Percentiles rank a stretch among this genome's conserved stretches.
These are phyloP conservation scores for Byssochlamys sp. DNA, from an alignment of 2,329 filamentous ascomycete species.

Conservation along the genomic window DNA sequence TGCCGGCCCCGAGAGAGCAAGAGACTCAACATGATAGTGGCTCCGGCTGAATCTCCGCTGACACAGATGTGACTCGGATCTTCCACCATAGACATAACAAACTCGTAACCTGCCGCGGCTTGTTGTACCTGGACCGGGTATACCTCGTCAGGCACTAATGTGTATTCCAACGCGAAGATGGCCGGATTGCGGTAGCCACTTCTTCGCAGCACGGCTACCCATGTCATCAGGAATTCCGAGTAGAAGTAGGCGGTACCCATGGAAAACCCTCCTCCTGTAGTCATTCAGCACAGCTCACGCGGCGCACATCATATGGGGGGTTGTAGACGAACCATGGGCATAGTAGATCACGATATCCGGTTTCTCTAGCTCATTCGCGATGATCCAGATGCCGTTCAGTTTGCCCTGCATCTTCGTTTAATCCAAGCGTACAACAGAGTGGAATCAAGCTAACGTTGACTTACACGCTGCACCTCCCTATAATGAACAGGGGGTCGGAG, in stretches of 20 bases:
- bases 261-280: slow-evolving; percentile 63
- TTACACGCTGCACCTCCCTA: slow-evolving; percentile 48
- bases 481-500: slow-evolving; percentile 54
- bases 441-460: slow-evolving; percentile 5
- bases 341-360: slow-evolving; percentile 77
- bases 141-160: slow-evolving; percentile 60
- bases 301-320: background rate
- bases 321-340: slow-evolving; percentile 53
- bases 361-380: slow-evolving; percentile 47
- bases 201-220: slow-evolving; percentile 55
- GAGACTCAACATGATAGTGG: slow-evolving; percentile 61
- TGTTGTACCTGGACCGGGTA: slow-evolving; percentile 67
- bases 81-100: slow-evolving; percentile 48
- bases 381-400: slow-evolving; percentile 62
- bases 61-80: slow-evolving; percentile 58
- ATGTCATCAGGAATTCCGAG: slow-evolving; percentile 68
- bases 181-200: slow-evolving; percentile 65
- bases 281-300: slow-evolving; percentile 8
- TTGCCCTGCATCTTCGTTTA: slow-evolving; percentile 23
- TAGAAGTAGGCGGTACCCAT: slow-evolving; percentile 80
- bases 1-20: slow-evolving; percentile 52
- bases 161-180: slow-evolving; percentile 74
- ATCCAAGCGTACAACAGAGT: background rate
- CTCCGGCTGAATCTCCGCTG: slow-evolving; percentile 71
- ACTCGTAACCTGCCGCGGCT: slow-evolving; percentile 57